Evolutionary conservation across 1,139 yeast species (phyloP).

Genomic region (Taphrina pruni): DNA sequence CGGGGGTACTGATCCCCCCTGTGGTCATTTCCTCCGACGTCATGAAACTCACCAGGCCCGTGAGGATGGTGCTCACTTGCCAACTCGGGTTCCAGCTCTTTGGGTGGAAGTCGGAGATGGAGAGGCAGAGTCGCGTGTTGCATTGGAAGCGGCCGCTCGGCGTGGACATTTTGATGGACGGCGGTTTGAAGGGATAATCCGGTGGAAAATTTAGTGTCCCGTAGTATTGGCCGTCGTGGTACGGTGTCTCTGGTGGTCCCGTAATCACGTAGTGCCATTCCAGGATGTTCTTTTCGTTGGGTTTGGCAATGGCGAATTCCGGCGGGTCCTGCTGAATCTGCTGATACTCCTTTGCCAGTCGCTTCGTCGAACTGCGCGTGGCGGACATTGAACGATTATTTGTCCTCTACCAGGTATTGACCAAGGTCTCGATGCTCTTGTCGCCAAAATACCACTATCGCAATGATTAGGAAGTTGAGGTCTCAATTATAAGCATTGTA

Average conservation of each 20-base stretch:
- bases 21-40: conserved; percentile 65
- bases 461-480: too few relatives aligned
- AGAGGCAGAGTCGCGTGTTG: conserved; percentile 78
- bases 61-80: conserved; percentile 85
- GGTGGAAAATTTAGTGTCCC: conserved; percentile 83
- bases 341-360: conserved; percentile 36
- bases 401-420: too few relatives aligned
- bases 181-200: conserved; percentile 92
- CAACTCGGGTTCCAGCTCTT: conserved; percentile 95
- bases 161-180: conserved; percentile 85
- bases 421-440: too few relatives aligned
- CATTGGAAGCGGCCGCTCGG: conserved; percentile 84
- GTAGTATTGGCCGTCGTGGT: conserved; percentile 84
- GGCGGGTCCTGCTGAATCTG: conserved; percentile 36
- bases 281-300: conserved; percentile 67
- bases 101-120: conserved; percentile 92
- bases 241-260: conserved; percentile 89
- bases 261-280: conserved; percentile 76
- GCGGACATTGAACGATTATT: conserved; percentile 1
- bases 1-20: conserved; percentile 61
- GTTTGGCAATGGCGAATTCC: conserved; percentile 38
- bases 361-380: conserved; percentile 25
- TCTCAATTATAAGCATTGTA: too few relatives aligned
- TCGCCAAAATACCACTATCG: too few relatives aligned
- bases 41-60: conserved; percentile 87